A percentile compares a stretch with the other conserved stretches of the same genome.
These are phyloP conservation scores for Pugionium dolabratum DNA, from an alignment of 345 rosid species.

Conservation along the genomic window DNA sequence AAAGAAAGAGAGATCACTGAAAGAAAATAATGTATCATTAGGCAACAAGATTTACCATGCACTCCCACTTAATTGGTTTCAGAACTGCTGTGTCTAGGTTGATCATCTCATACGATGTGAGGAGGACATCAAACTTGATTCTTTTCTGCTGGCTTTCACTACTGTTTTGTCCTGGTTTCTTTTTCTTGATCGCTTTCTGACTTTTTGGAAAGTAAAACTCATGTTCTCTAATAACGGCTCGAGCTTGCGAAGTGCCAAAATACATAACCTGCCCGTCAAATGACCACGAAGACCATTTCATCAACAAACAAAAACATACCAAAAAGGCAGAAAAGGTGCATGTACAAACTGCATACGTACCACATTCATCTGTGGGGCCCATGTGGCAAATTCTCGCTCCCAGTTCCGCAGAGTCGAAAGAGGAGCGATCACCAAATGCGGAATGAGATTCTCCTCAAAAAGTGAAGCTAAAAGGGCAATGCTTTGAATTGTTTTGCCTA, in stretches of 20 bases:
- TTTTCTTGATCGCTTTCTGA: conserved; percentile 76
- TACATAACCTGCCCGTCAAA: conserved; percentile 75
- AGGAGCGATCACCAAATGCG: conserved; percentile 98
- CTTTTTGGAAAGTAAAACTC: conserved; percentile 84
- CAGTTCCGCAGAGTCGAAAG: conserved; percentile 97
- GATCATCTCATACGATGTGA: conserved; percentile 98
- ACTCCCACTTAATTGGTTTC: conserved; percentile 95
- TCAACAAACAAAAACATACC: conserved; percentile 10
- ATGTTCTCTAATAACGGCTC: conserved; percentile 85
- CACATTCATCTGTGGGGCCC: conserved; percentile 99
- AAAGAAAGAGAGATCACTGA: conserved; percentile 3
- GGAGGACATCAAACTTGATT: conserved; percentile 94
- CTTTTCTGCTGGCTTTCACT: conserved; percentile 91
- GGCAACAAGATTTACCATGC: conserved; percentile 72
- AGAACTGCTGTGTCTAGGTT: conserved; percentile 76
- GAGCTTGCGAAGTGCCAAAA: conserved; percentile 84
- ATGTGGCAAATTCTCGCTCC: conserved; percentile 97
- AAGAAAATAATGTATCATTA: conserved; percentile 22
- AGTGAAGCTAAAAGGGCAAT: conserved; percentile 98
- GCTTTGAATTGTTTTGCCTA: conserved; percentile 99
- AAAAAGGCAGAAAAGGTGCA: conserved; percentile 16
- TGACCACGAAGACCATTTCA: conserved; percentile 21
- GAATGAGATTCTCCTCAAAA: conserved; percentile 57
- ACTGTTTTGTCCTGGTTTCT: conserved; percentile 79
- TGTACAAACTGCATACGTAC: conserved; percentile 51